These are phyloP conservation scores for Clonostachys rosea DNA, from an alignment of 2,329 filamentous ascomycete species.

Conservation along the genomic window DNA sequence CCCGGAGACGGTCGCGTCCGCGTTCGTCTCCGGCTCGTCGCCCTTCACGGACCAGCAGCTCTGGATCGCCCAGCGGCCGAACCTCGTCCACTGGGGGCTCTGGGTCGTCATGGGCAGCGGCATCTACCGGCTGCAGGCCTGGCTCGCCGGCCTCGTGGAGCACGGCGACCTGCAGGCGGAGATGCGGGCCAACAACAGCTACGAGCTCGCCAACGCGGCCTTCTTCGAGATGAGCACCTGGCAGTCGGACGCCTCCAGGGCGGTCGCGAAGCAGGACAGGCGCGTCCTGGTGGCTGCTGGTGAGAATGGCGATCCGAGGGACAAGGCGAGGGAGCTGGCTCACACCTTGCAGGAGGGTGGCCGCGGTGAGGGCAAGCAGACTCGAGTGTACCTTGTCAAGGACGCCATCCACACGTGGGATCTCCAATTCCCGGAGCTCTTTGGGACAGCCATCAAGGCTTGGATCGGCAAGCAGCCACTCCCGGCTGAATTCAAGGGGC, in stretches of 20 bases:
- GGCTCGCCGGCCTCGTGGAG: no score
- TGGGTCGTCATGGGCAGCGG: no score
- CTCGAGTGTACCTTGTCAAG: conserved; percentile 17
- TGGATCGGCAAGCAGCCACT: conserved; percentile 19
- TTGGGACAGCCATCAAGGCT: conserved; percentile 22
- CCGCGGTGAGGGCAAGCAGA: conserved; percentile 7
- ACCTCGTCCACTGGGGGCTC: no score
- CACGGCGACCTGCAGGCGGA: background rate
- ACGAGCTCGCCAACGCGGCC: background rate
- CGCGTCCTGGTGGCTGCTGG: conserved; percentile 1
- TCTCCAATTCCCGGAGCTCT: conserved; percentile 25
- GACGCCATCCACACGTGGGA: conserved; percentile 29
- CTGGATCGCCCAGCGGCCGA: background rate
- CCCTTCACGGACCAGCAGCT: conserved; percentile 1
- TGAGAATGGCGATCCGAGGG: background rate
- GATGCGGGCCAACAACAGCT: conserved; percentile 1
- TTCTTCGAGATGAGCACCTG: conserved; percentile 1
- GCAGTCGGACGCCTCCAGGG: conserved; percentile 1
- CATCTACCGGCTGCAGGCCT: no score
- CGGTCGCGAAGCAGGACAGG: conserved; percentile 1
- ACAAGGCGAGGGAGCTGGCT: conserved; percentile 15
- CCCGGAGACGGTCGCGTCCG: background rate
- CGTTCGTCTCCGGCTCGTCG: conserved; percentile 1
- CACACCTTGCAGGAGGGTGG: conserved; percentile 10
- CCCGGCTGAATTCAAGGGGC: conserved; percentile 4